phyloP scores from a whole-genome alignment of 116 monocot genomes.

The Posidonia oceanica region DNA sequence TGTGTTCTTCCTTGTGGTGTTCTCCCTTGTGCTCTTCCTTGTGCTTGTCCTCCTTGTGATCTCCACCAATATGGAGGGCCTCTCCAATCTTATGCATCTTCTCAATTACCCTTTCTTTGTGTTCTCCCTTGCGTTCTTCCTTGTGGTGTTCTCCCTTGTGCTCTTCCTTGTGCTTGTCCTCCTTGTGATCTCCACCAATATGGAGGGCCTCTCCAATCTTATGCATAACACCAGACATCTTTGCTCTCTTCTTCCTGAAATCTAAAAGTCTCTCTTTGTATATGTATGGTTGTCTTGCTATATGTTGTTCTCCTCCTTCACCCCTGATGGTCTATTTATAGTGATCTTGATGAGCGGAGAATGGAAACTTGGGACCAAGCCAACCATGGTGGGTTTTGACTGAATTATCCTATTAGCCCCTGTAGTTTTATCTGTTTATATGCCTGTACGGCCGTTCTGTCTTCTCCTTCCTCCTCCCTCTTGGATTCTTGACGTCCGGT shows the following conservation, averaged over 20 bases:
- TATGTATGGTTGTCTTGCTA: background rate
- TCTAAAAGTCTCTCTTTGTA: background rate
- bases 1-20: conserved; percentile 2
- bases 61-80: conserved; percentile 19
- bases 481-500: too few species aligned
- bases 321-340: conserved; percentile 1
- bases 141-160: conserved; percentile 3
- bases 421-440: too few species aligned
- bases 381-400: too few species aligned
- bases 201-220: conserved; percentile 25
- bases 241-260: background rate
- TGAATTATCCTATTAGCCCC: too few species aligned
- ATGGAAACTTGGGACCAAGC: background rate
- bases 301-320: too few species aligned
- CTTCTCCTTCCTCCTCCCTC: too few species aligned
- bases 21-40: background rate
- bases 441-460: too few species aligned
- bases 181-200: conserved; percentile 10
- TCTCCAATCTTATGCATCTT: conserved; percentile 25
- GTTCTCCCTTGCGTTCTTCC: background rate
- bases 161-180: background rate
- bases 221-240: conserved; percentile 16
- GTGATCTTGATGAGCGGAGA: background rate
- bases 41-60: background rate
- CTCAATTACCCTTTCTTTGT: conserved; percentile 12